These are phyloP conservation scores for Gymnopilus junonius DNA, from an alignment of 768 basidiomycete genomes.

Conservation along the genomic window DNA sequence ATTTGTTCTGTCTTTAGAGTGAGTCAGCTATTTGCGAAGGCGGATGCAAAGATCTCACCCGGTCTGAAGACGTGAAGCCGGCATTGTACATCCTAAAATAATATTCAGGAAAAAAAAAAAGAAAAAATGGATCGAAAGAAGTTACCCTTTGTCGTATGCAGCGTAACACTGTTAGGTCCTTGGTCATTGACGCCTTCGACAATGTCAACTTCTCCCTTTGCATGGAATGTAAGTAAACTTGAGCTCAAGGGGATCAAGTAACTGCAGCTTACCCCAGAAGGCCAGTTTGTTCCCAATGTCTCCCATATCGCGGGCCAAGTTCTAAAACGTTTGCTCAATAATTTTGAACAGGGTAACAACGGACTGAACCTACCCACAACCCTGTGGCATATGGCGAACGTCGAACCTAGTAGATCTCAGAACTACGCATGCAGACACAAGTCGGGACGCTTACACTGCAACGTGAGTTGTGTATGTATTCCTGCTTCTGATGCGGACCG, in stretches of 20 bases:
- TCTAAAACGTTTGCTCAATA: constrained; percentile 16
- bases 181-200: constrained; percentile 47
- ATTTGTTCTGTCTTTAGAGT: constrained; percentile 2
- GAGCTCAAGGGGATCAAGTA: background rate
- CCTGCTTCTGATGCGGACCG: constrained; percentile 56
- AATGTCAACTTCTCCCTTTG: constrained; percentile 45
- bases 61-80: constrained; percentile 33
- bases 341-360: background rate
- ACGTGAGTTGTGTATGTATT: constrained; percentile 57
- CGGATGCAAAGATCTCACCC: constrained; percentile 37
- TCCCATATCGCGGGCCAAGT: constrained; percentile 63
- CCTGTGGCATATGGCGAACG: constrained; percentile 42
- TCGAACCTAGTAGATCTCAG: constrained; percentile 31
- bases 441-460: constrained; percentile 45
- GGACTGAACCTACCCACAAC: constrained; percentile 32
- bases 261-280: constrained; percentile 34
- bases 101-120: background rate
- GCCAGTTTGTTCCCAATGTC: constrained; percentile 55
- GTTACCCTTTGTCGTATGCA: constrained; percentile 46
- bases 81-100: constrained; percentile 25
- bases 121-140: constrained; percentile 43
- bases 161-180: constrained; percentile 37
- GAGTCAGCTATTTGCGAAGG: background rate
- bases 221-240: background rate
- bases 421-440: background rate